A percentile compares a stretch with the other conserved stretches of the same genome.
These are phyloP conservation scores for Aspergillus diversus DNA, from an alignment of 495 filamentous ascomycete species.

Conservation along the genomic window DNA sequence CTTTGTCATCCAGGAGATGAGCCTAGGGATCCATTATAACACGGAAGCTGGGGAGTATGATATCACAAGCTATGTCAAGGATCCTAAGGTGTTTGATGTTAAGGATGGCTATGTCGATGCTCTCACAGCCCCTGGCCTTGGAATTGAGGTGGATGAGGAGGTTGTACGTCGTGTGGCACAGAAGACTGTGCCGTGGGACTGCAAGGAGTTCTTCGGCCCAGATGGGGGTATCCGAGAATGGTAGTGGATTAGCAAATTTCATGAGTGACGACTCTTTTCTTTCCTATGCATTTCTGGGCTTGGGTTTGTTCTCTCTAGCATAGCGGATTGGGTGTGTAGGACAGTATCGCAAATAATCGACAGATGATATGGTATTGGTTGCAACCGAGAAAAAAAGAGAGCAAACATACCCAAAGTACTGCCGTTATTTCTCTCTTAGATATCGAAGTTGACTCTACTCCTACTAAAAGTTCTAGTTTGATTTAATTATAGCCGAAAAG, in stretches of 20 bases:
- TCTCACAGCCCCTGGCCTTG: conserved; percentile 65
- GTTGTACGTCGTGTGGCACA: conserved; percentile 56
- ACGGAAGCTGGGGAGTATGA: conserved; percentile 62
- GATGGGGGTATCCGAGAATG: conserved; percentile 75
- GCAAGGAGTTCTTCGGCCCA: conserved; percentile 69
- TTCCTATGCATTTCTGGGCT: background rate
- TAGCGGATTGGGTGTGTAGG: conserved; percentile 14
- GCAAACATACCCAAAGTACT: background rate
- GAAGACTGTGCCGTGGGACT: conserved; percentile 57
- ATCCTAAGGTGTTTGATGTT: conserved; percentile 64
- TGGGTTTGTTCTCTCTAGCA: conserved; percentile 16
- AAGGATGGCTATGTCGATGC: conserved; percentile 68
- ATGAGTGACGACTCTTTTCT: conserved; percentile 3
- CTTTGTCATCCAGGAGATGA: conserved; percentile 83
- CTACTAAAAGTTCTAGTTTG: no score
- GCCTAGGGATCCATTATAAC: conserved; percentile 80
- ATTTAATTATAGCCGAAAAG: no score
- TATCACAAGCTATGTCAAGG: conserved; percentile 67
- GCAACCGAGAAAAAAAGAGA: background rate
- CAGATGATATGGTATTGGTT: background rate
- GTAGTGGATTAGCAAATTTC: conserved; percentile 42
- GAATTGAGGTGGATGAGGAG: conserved; percentile 77
- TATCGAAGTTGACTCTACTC: no score
- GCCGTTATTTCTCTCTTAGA: no score
- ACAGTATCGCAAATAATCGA: background rate